Percentiles rank a stretch among this genome's conserved stretches.
Conservation (phyloP, 2,329 filamentous ascomycete genomes). For the Clonostachys sp. region DNA sequence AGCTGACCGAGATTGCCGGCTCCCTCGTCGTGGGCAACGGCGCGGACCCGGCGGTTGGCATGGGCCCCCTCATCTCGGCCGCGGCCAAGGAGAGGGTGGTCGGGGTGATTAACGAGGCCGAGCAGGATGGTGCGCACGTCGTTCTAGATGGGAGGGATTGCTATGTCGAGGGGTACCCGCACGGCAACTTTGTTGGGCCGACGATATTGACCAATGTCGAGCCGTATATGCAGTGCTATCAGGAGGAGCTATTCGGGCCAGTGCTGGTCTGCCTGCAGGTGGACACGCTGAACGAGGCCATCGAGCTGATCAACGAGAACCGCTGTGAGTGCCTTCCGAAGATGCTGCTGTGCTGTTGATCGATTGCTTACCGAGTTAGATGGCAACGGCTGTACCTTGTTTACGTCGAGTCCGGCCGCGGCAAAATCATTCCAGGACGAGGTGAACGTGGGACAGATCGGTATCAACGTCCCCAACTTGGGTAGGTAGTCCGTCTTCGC, state of each 20-base stretch:
- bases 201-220: slow-evolving; percentile 76
- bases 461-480: slow-evolving; percentile 70
- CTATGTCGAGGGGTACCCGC: slow-evolving; percentile 72
- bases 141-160: slow-evolving; percentile 73
- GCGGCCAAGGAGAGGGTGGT: slow-evolving; percentile 77
- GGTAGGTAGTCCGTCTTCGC: too few relatives aligned
- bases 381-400: neutral
- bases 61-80: slow-evolving; percentile 77
- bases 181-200: slow-evolving; percentile 73
- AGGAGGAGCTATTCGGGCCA: slow-evolving; percentile 76
- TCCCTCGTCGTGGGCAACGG: slow-evolving; percentile 71
- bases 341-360: too few relatives aligned
- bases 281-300: slow-evolving; percentile 68
- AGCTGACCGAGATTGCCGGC: slow-evolving; percentile 73
- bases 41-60: slow-evolving; percentile 74
- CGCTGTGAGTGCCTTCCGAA: too few relatives aligned
- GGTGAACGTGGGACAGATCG: slow-evolving; percentile 73
- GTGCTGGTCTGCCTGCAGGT: slow-evolving; percentile 73
- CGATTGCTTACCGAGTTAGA: too few relatives aligned
- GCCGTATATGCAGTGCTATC: slow-evolving; percentile 72
- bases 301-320: slow-evolving; percentile 72
- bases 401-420: neutral
- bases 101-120: slow-evolving; percentile 67
- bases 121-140: slow-evolving; percentile 76
- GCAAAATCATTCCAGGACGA: slow-evolving; percentile 57